A percentile compares a stretch with the other conserved stretches of the same genome.
phyloP scores from a whole-genome alignment of 345 rosid species.

The Nasturtium officinale region DNA sequence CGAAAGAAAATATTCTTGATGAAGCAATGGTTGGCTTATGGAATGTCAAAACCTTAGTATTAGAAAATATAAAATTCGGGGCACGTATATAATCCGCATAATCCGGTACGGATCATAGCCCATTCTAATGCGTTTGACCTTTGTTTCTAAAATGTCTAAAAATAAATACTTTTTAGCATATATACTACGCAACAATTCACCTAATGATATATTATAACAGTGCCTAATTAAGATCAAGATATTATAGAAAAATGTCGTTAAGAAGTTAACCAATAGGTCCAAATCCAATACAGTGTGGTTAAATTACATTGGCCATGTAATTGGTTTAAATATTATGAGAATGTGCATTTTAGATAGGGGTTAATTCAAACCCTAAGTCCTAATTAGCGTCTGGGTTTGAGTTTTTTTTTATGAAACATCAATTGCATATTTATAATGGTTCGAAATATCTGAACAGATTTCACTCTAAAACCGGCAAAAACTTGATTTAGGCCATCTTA shows the following conservation, averaged over 20 bases:
- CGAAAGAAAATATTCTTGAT: conserved; percentile 36
- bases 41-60: conserved; percentile 49
- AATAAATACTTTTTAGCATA: conserved; percentile 8
- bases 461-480: no score
- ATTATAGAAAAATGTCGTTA: neutral
- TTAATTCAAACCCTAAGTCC: conserved; percentile 3
- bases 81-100: conserved; percentile 42
- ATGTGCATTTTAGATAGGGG: neutral
- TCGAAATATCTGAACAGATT: no score
- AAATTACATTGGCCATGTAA: neutral
- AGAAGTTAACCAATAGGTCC: neutral
- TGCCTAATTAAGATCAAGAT: neutral
- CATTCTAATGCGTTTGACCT: conserved; percentile 42
- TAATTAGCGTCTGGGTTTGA: neutral
- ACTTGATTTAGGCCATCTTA: no score
- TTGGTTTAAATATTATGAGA: neutral
- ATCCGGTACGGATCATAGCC: conserved; percentile 40
- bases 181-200: conserved; percentile 4
- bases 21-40: conserved; percentile 42
- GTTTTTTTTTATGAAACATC: neutral
- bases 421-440: no score
- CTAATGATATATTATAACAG: neutral
- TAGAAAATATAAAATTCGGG: conserved; percentile 25
- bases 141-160: neutral
- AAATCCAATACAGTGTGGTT: no score